phyloP scores from a whole-genome alignment of 2,329 filamentous ascomycete genomes.

The Apiospora malaysiana region DNA sequence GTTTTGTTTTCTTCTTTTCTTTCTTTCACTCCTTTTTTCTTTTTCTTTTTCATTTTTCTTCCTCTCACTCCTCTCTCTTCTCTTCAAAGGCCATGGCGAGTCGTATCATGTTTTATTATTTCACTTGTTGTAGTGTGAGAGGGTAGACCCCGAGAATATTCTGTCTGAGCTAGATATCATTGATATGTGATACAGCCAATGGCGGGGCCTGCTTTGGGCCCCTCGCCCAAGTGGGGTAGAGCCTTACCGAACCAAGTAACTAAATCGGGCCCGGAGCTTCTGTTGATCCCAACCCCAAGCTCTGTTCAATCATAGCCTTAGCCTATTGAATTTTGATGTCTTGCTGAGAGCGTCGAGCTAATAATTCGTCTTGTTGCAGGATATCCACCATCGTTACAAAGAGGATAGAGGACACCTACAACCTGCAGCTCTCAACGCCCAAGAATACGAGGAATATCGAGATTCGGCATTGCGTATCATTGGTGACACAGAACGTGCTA shows the following conservation, averaged over 20 bases:
- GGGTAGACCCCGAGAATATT: too few relatives aligned
- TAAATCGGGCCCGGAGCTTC: constrained; percentile 1
- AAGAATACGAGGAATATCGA: background rate
- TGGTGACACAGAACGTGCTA: background rate
- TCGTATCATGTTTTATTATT: too few relatives aligned
- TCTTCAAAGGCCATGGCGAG: too few relatives aligned
- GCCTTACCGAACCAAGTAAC: too few relatives aligned
- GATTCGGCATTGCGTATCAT: background rate
- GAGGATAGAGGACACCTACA: background rate
- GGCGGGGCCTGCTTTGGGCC: background rate
- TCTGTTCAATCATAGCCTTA: background rate
- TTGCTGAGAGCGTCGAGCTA: constrained; percentile 1
- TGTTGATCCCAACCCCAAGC: background rate
- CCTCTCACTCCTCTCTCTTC: too few relatives aligned
- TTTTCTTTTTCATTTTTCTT: too few relatives aligned
- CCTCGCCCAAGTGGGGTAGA: background rate
- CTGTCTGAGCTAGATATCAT: too few relatives aligned
- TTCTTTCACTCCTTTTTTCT: background rate
- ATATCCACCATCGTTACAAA: constrained; percentile 4
- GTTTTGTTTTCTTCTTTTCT: background rate
- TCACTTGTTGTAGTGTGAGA: too few relatives aligned
- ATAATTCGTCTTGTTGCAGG: constrained; percentile 1
- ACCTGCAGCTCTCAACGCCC: background rate
- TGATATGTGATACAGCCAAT: too few relatives aligned
- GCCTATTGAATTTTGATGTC: constrained; percentile 15